Evolutionary conservation across 2,329 filamentous ascomycete species (phyloP).

Genomic region (Neophaeococcomyces mojaviensis): DNA sequence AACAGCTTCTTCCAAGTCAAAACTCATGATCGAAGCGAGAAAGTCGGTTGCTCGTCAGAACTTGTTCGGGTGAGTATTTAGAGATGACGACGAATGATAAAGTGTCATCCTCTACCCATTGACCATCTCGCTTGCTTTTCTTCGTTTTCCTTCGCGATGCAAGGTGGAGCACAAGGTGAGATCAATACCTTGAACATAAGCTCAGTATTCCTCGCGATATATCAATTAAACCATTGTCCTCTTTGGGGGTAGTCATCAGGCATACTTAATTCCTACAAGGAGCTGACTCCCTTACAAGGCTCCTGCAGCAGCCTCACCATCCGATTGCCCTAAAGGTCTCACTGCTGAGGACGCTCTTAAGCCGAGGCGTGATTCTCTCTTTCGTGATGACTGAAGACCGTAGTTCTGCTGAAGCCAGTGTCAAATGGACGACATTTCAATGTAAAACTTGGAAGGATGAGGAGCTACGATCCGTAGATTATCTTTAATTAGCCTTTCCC

Average conservation of each 20-base stretch:
- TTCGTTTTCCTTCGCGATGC: constrained; percentile 34
- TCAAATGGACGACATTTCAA: not conserved
- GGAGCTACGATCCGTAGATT: no score
- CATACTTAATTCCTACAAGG: not conserved
- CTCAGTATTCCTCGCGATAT: constrained; percentile 48
- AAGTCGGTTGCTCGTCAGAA: not conserved
- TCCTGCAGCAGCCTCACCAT: not conserved
- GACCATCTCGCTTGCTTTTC: not conserved
- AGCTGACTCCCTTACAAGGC: constrained; percentile 1
- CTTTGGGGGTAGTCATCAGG: not conserved
- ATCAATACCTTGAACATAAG: constrained; percentile 44
- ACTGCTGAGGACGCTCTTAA: constrained; percentile 4
- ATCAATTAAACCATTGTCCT: constrained; percentile 28
- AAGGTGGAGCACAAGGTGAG: constrained; percentile 49
- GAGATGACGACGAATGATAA: not conserved
- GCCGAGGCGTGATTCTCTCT: constrained; percentile 1
- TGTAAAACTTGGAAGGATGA: no score
- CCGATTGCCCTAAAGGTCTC: not conserved
- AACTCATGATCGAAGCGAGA: constrained; percentile 5
- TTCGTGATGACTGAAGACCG: not conserved
- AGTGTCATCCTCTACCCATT: not conserved
- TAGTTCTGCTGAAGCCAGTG: not conserved
- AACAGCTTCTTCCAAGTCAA: constrained; percentile 7
- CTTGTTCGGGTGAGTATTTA: constrained; percentile 9
- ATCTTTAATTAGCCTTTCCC: no score